phyloP scores from a whole-genome alignment of 192 early-diverging fungal species.

The Linnemannia schmuckeri region DNA sequence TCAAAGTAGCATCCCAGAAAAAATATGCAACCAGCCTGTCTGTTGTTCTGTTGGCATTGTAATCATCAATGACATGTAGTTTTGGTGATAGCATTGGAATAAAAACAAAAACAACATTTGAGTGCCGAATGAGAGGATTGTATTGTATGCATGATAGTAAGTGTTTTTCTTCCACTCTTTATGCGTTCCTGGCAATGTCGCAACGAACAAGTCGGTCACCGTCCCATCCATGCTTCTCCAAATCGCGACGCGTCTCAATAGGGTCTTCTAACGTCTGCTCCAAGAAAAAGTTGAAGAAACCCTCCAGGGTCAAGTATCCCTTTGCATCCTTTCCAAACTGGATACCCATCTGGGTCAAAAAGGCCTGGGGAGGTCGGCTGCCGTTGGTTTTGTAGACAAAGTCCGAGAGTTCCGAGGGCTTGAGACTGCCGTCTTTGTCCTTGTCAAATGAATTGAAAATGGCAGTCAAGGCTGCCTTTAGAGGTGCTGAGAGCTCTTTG shows the following conservation, averaged over 20 bases:
- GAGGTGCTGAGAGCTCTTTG: slow-evolving; percentile 49
- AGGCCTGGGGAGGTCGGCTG: slow-evolving; percentile 61
- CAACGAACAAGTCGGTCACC: slow-evolving; percentile 47
- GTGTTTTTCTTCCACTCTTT: background rate
- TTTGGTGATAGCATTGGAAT: background rate
- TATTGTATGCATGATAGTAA: background rate
- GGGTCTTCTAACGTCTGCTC: slow-evolving; percentile 70
- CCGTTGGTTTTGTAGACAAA: slow-evolving; percentile 68
- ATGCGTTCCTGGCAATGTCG: slow-evolving; percentile 51
- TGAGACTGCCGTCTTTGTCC: slow-evolving; percentile 61
- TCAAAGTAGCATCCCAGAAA: slow-evolving; percentile 3
- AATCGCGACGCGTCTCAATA: slow-evolving; percentile 66
- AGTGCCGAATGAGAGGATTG: background rate
- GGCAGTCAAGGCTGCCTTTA: slow-evolving; percentile 54
- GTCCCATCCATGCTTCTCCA: slow-evolving; percentile 68
- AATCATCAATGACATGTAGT: background rate
- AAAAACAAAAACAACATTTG: background rate
- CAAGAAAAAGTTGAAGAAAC: slow-evolving; percentile 68
- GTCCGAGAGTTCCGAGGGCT: slow-evolving; percentile 56
- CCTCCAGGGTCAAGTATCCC: slow-evolving; percentile 63
- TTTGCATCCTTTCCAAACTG: slow-evolving; percentile 61
- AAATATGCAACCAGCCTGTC: background rate
- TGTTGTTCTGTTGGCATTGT: too few species aligned
- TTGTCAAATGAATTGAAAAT: slow-evolving; percentile 65
- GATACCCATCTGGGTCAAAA: slow-evolving; percentile 67